These are phyloP conservation scores for Misopates orontium DNA, from an alignment of 257 asterid genomes.

Conservation along the genomic window DNA sequence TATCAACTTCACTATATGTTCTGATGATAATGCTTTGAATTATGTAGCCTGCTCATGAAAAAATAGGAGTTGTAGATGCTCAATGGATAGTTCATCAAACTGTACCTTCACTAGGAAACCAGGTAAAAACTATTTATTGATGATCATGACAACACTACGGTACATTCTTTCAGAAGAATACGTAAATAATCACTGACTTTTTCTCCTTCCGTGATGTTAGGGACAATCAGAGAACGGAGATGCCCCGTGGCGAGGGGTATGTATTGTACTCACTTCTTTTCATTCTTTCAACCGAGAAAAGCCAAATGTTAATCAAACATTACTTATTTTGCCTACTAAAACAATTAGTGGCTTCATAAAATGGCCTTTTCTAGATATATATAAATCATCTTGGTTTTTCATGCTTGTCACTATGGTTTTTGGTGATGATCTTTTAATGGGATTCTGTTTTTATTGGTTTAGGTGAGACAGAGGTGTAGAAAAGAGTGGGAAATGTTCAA, in stretches of 20 bases:
- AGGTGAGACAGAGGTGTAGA: slow-evolving; percentile 77
- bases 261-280: slow-evolving; percentile 19
- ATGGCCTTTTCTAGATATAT: background rate
- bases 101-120: slow-evolving; percentile 82
- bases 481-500: slow-evolving; percentile 76
- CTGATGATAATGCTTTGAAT: slow-evolving; percentile 1
- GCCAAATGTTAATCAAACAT: background rate
- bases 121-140: slow-evolving; percentile 36
- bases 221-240: slow-evolving; percentile 57
- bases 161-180: background rate
- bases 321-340: background rate
- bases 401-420: background rate
- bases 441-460: slow-evolving; percentile 12
- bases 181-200: background rate
- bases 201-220: slow-evolving; percentile 34
- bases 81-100: slow-evolving; percentile 82
- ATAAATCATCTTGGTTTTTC: background rate
- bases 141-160: background rate
- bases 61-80: slow-evolving; percentile 89
- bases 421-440: background rate
- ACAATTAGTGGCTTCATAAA: too few relatives aligned
- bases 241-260: slow-evolving; percentile 87
- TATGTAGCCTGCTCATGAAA: slow-evolving; percentile 72
- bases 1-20: too few relatives aligned
- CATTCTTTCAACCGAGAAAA: background rate